Evolutionary conservation across 108 stramenopile genomes (phyloP).

Genomic region (Nitzschia inconspicua): DNA sequence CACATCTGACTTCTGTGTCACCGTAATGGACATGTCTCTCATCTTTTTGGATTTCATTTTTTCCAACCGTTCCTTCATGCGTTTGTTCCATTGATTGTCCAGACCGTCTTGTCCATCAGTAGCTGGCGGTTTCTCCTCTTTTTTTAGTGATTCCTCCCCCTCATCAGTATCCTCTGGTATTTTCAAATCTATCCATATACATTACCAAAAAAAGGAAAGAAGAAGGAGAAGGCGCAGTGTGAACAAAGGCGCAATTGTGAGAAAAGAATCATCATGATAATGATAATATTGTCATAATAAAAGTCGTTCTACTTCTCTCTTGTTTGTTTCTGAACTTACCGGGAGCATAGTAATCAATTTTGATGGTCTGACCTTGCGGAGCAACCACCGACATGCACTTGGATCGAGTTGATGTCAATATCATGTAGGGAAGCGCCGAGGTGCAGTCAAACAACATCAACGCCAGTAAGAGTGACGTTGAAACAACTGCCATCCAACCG

Average conservation of each 20-base stretch:
- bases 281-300: not conserved
- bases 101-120: constrained; percentile 2
- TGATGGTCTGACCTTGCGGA: constrained; percentile 19
- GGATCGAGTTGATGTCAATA: constrained; percentile 25
- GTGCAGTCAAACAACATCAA: too few species aligned
- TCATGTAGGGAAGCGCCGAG: constrained; percentile 21
- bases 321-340: constrained; percentile 16
- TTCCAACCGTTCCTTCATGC: constrained; percentile 29
- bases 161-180: constrained; percentile 3
- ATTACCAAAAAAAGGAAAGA: constrained; percentile 3
- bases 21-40: constrained; percentile 16
- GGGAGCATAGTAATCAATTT: constrained; percentile 25
- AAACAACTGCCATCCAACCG: too few species aligned
- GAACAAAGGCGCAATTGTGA: not conserved
- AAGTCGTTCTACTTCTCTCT: not conserved
- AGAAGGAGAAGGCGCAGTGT: not conserved
- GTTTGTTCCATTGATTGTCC: constrained; percentile 25
- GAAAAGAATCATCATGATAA: not conserved
- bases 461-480: too few species aligned
- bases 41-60: constrained; percentile 18
- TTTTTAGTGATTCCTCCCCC: not conserved
- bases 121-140: not conserved
- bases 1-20: constrained; percentile 16
- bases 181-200: constrained; percentile 19
- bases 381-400: constrained; percentile 30